Conservation (phyloP, 2,329 filamentous ascomycete genomes). For the Sporothrix sp. region DNA sequence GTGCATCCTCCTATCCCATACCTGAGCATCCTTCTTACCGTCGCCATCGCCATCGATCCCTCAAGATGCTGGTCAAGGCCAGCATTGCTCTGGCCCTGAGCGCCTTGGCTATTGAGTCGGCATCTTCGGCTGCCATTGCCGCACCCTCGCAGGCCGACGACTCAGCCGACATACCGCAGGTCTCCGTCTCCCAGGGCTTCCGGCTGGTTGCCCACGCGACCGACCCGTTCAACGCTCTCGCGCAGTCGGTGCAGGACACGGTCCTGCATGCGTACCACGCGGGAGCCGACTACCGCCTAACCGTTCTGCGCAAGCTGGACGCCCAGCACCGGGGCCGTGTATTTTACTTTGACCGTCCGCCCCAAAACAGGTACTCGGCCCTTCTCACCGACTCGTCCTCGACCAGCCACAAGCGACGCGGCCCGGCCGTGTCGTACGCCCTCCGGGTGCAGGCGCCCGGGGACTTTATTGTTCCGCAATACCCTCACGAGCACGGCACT, state of each 20-base stretch:
- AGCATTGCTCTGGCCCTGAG: not conserved
- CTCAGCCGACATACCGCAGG: not conserved
- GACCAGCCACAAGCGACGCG: not conserved
- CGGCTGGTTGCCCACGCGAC: not conserved
- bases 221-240: slow-evolving; percentile 1
- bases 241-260: not conserved
- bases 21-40: no score
- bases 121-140: not conserved
- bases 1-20: no score
- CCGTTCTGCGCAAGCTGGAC: slow-evolving; percentile 25
- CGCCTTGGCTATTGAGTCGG: not conserved
- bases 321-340: slow-evolving; percentile 21
- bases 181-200: slow-evolving; percentile 12
- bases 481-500: not conserved
- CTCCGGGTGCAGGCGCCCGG: slow-evolving; percentile 23
- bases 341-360: slow-evolving; percentile 39
- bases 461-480: slow-evolving; percentile 9
- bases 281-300: slow-evolving; percentile 32
- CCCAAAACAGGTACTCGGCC: slow-evolving; percentile 26
- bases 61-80: not conserved
- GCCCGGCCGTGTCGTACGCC: slow-evolving; percentile 29
- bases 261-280: slow-evolving; percentile 27
- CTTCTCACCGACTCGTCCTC: slow-evolving; percentile 29
- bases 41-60: no score
- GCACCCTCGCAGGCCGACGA: not conserved